These are phyloP conservation scores for Psilocybe sp. DNA, from an alignment of 768 basidiomycete species.

Conservation along the genomic window DNA sequence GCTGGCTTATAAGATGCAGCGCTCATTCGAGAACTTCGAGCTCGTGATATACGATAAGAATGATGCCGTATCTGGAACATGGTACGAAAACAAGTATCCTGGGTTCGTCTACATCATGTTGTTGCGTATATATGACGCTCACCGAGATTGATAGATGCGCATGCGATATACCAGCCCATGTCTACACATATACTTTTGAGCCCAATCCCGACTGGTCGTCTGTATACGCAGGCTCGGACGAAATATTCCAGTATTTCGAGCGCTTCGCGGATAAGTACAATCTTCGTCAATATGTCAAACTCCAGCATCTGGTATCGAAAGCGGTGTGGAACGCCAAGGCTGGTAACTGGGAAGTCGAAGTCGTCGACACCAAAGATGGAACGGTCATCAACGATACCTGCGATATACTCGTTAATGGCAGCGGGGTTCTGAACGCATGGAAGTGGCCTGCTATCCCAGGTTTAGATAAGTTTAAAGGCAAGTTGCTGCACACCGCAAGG, in stretches of 20 bases:
- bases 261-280: constrained; percentile 25
- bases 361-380: constrained; percentile 17
- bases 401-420: constrained; percentile 30
- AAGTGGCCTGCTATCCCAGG: constrained; percentile 35
- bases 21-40: constrained; percentile 30
- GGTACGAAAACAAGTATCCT: constrained; percentile 35
- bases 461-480: constrained; percentile 28
- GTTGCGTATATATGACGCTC: background rate
- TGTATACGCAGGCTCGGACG: constrained; percentile 26
- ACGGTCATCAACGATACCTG: constrained; percentile 18
- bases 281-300: constrained; percentile 26
- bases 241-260: constrained; percentile 28
- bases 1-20: constrained; percentile 30
- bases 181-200: constrained; percentile 31
- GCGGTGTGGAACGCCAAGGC: constrained; percentile 26
- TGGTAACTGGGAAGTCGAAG: constrained; percentile 27
- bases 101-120: constrained; percentile 16
- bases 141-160: constrained; percentile 8
- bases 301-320: constrained; percentile 22
- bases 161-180: constrained; percentile 28
- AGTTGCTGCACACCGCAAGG: constrained; percentile 31
- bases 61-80: constrained; percentile 26
- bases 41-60: constrained; percentile 33
- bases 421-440: constrained; percentile 35
- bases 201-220: constrained; percentile 30